Base-by-base conservation (phyloP, 106 monocot species). In the Apostasia shenzhenica region DNA sequence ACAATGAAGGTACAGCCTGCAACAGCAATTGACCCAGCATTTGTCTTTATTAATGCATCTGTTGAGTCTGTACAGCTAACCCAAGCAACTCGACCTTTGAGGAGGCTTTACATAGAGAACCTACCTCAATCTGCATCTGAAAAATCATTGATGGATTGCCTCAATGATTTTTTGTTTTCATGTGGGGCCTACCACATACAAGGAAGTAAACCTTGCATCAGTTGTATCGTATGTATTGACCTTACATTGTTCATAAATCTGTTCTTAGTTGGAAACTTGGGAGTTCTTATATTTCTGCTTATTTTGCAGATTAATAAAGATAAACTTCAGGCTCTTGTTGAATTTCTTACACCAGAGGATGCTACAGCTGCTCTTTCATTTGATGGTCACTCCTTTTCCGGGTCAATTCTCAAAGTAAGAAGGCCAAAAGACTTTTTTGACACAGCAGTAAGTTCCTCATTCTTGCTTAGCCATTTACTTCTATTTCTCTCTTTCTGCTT, bases 301-400 rank as follows among this genome's bases (percentile, higher is more conserved):
- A 73, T 69, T 44, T 57, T 73, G 12, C 83, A 99, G 97, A 82
- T 99, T 68, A 92, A 93, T 67, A 99, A 90, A 78, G 99, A 99
- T 45, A 99, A 93, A 60, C 54, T 45, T 72, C 99, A 99, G 77
- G 99, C 87, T 51, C 73, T 99, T 74, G 99, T 93, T 42, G 99
- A 99, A 65, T 99, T 99, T 83, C 87, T 99, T 45, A 93, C 99
- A 62, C 99, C 99, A 52, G 87, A 93, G 69, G 93, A 93, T 93
- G 93, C 99, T 70, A 93, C 90, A 52, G 42, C 77, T 66, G 93
- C 99, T 67, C 85, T 99, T 74, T 87, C 84, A 69, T 93, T 90
- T 73, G 77, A 93, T 78, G 92, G 92, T 13, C 85, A 71, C 75
- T 78, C 73, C 38, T 59, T 93, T 0, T 77, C 55, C 71, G 93